Percentiles rank a stretch among this genome's conserved stretches.
phyloP scores from a whole-genome alignment of 2,329 filamentous ascomycete species.

The Pyricularia sp. region DNA sequence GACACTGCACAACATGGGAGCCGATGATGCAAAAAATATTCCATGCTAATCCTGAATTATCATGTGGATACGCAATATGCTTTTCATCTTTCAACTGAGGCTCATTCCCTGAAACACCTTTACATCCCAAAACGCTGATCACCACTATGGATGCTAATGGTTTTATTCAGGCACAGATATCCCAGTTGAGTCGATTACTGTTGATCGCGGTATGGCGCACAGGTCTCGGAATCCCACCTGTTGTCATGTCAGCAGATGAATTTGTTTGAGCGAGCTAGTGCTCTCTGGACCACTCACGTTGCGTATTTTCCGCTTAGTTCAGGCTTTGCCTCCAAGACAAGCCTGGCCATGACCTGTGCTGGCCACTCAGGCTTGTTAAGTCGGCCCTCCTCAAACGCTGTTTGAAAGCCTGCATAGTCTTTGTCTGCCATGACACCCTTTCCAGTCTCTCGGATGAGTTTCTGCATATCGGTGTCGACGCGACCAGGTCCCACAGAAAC shows the following conservation, averaged over 20 bases:
- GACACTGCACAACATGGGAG: slow-evolving; percentile 8
- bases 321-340: slow-evolving; percentile 51
- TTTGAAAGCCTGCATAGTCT: slow-evolving; percentile 55
- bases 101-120: slow-evolving; percentile 18
- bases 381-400: slow-evolving; percentile 55
- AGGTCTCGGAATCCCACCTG: slow-evolving; percentile 40
- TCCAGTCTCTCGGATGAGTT: slow-evolving; percentile 55
- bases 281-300: slow-evolving; percentile 33
- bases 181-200: neutral
- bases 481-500: slow-evolving; percentile 66
- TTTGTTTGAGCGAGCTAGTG: neutral
- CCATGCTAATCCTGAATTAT: slow-evolving; percentile 65
- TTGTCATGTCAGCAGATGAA: slow-evolving; percentile 9
- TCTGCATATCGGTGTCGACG: slow-evolving; percentile 84
- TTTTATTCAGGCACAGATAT: slow-evolving; percentile 4
- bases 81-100: slow-evolving; percentile 81
- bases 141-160: slow-evolving; percentile 6
- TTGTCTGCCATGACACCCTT: slow-evolving; percentile 34
- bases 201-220: slow-evolving; percentile 37
- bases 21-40: slow-evolving; percentile 58
- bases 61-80: slow-evolving; percentile 56
- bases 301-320: slow-evolving; percentile 67
- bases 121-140: slow-evolving; percentile 7
- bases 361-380: slow-evolving; percentile 74
- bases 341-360: slow-evolving; percentile 70